Percentiles rank a stretch among this genome's conserved stretches.
These are phyloP conservation scores for Neonectria hederae DNA, from an alignment of 2,329 filamentous ascomycete genomes.

Conservation along the genomic window DNA sequence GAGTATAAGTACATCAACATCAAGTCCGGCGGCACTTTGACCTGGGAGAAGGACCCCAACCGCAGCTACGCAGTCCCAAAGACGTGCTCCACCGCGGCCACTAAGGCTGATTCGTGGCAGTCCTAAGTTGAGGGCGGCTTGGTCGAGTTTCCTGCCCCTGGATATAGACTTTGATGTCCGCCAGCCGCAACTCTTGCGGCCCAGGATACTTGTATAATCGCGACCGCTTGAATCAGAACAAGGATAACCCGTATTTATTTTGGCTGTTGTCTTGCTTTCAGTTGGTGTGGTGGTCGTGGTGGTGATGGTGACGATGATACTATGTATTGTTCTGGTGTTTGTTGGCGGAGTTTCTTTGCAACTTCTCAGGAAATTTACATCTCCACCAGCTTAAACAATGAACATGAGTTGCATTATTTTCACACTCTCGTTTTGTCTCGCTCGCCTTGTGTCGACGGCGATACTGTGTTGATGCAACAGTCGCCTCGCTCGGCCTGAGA, in stretches of 20 bases:
- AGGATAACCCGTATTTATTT: neutral
- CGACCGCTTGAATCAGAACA: neutral
- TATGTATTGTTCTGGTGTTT: neutral
- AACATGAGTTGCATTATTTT: neutral
- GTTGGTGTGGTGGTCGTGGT: neutral
- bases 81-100: slow-evolving; percentile 43
- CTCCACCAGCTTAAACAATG: neutral
- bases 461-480: neutral
- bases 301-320: neutral
- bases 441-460: neutral
- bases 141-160: neutral
- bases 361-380: neutral
- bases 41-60: slow-evolving; percentile 72
- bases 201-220: neutral
- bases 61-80: slow-evolving; percentile 48
- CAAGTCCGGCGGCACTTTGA: slow-evolving; percentile 60
- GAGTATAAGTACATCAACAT: slow-evolving; percentile 77
- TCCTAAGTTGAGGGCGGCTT: neutral
- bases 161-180: neutral
- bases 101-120: slow-evolving; percentile 46
- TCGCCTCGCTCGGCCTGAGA: neutral
- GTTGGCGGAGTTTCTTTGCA: neutral
- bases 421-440: neutral
- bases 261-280: neutral
- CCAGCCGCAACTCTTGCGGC: neutral